These are phyloP conservation scores for Thinopyrum elongatum DNA, from an alignment of 176 grass and related monocot species.

Conservation along the genomic window DNA sequence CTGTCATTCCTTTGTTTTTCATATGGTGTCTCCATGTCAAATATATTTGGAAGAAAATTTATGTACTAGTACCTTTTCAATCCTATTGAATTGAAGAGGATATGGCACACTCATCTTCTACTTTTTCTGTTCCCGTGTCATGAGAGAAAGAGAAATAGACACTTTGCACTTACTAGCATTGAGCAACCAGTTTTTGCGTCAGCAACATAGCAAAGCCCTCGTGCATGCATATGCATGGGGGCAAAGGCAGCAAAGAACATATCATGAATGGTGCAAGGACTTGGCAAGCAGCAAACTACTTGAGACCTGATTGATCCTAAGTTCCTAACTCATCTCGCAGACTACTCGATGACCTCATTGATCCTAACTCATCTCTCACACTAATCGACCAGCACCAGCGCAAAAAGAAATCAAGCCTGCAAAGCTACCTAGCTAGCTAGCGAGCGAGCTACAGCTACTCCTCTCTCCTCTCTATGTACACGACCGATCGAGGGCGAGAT, in stretches of 20 bases:
- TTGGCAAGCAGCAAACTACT: constrained; percentile 2
- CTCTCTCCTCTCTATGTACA: constrained; percentile 19
- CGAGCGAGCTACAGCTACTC: background rate
- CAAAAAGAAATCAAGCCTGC: background rate
- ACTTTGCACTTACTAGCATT: no score
- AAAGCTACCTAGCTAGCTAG: background rate
- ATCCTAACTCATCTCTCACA: background rate
- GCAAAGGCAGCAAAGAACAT: background rate
- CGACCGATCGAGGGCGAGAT: background rate
- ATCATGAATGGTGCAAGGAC: constrained; percentile 2
- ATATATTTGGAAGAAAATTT: background rate
- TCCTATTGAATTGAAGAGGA: no score
- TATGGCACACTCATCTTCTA: no score
- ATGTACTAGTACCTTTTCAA: no score
- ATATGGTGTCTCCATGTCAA: background rate
- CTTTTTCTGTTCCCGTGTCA: no score
- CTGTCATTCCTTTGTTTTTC: background rate
- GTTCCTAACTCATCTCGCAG: background rate
- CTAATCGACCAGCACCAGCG: background rate
- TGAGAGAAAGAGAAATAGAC: no score
- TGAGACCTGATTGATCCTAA: background rate
- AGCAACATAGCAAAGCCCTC: background rate
- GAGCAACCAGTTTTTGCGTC: background rate
- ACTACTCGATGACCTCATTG: background rate
- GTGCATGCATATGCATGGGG: background rate